These are phyloP conservation scores for Madurella mycetomatis DNA, from an alignment of 2,329 filamentous ascomycete species.

Conservation along the genomic window DNA sequence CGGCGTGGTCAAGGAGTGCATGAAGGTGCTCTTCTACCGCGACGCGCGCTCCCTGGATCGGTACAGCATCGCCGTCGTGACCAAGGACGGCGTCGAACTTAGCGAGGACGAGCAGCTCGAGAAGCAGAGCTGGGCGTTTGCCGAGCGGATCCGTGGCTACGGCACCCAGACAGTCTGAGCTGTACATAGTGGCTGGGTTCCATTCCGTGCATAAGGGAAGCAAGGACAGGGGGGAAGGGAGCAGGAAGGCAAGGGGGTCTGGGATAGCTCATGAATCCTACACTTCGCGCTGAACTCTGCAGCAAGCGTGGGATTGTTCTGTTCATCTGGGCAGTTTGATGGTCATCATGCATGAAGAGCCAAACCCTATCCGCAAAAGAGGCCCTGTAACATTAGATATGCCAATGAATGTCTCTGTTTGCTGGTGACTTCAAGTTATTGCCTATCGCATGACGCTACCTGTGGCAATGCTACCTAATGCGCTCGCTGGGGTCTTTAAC, in stretches of 20 bases:
- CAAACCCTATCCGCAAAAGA: background rate
- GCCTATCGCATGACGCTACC: background rate
- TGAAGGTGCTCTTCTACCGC: slow-evolving; percentile 98
- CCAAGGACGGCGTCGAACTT: slow-evolving; percentile 81
- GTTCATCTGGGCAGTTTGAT: background rate
- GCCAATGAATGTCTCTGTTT: background rate
- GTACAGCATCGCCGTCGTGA: slow-evolving; percentile 88
- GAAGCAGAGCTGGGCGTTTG: slow-evolving; percentile 97
- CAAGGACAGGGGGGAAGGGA: background rate
- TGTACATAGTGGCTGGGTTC: background rate
- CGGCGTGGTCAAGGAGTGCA: slow-evolving; percentile 79
- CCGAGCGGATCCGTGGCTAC: slow-evolving; percentile 90
- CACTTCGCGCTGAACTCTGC: background rate
- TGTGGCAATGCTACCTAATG: background rate
- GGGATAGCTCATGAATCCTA: background rate
- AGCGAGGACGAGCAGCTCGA: slow-evolving; percentile 84
- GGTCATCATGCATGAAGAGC: background rate
- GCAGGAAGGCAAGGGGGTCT: background rate
- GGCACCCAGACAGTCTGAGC: slow-evolving; percentile 70
- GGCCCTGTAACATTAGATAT: background rate
- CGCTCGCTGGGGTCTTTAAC: background rate
- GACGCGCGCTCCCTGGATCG: slow-evolving; percentile 88
- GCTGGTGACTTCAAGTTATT: slow-evolving; percentile 2
- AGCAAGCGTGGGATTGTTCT: background rate
- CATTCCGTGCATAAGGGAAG: no score